Base-by-base conservation (phyloP, 441 rosid species). In the Syzygium syzygioides region DNA sequence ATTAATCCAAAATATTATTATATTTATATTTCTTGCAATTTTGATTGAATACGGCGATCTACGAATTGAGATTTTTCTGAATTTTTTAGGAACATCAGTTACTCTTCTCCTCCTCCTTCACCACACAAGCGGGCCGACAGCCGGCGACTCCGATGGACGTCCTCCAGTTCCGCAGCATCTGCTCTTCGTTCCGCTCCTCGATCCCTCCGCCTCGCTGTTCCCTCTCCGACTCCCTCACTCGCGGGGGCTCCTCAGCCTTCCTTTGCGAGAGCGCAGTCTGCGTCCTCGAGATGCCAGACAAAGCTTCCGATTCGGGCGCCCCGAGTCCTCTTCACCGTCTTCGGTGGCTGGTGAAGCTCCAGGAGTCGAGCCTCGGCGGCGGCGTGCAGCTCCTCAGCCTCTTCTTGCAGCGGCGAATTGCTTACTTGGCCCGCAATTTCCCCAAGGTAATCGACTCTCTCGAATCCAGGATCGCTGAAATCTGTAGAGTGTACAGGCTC, bases 321-420 rank as follows among this genome's bases (percentile, higher is more conserved):
- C 37, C 20, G 71, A 64, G 20, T 4, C 71, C 20, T 62, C 71
- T 34, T 62, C 1, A 1, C 7, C 71, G 19, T 0, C n/a, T 19
- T 34, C 89, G 85, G 56, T 89, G 91, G 92, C 41, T 91, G 79
- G 86, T 92, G 55, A 92, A 90, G 86, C 80, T 86, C 18, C 85
- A 50, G 30, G 54, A 17, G 14, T 37, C 20, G 71, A 79, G 11
- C 41, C 53, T 3, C 11, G 83, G 52, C 86, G 54, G 17, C 71
- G 11, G 37, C 11, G 48, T 7, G 85, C 45, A 87, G 64, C 90
- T 90, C 14, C 8, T 91, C 48, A 76, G 10, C 55, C 93, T 91
- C 25, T 88, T 92, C 32, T 87, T 88, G 41, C 48, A 87, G 52
- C 23, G 4, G 26, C 28, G 32, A 1, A 41, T 89, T 34, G 8